Evolutionary conservation across 2,329 filamentous ascomycete genomes (phyloP), one percentile per base, ranked within the genome.

Genomic region (Clonostachys rhizophaga): DNA sequence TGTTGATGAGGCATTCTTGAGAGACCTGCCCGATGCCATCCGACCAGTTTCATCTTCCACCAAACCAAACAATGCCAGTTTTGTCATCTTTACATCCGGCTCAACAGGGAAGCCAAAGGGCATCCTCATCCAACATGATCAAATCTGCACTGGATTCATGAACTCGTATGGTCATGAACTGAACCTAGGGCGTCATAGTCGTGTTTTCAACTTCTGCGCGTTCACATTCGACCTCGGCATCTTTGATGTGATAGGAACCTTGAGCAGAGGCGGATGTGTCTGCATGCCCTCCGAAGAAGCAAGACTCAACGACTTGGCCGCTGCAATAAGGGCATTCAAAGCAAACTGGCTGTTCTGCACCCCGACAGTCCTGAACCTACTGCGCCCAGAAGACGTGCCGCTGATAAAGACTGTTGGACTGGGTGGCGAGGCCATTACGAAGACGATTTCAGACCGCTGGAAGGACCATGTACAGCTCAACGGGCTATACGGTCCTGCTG

Each of bases 381-480:
- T 57, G 11, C 46, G 53, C 12, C 57, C 57, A 6, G 37, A 37
- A 17, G 50, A 55, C 5, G 52, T 55, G 0, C 54, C 54, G 0
- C 43, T 49, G 0, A 13, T 59, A 11, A 51, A 51, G n/a, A 58
- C 51, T 0, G 48, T 59, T 18, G 53, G 55, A 0, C 52, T 52
- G 5, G 57, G 55, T 3, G 57, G 57, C 14, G 57, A 59, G 35
- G 55, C 53, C 8, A 52, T 58, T 46, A 57, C 54, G 7, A 42
- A 44, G 10, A 40, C 30, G n/a, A 33, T 43, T 5, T 24, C 33
- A 14, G 45, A 43, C n/a, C 14, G 20, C 12, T 47, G 45, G 45
- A 33, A 16, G 8, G 34, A 12, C 40, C 33, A 34, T 13, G 11
- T 20, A 35, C 18, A 44, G 41, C n/a, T 48, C 6, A 12, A 35